Evolutionary conservation across 1,284 basidiomycete genomes (phyloP).

Genomic region (Rhodotorula sp.): DNA sequence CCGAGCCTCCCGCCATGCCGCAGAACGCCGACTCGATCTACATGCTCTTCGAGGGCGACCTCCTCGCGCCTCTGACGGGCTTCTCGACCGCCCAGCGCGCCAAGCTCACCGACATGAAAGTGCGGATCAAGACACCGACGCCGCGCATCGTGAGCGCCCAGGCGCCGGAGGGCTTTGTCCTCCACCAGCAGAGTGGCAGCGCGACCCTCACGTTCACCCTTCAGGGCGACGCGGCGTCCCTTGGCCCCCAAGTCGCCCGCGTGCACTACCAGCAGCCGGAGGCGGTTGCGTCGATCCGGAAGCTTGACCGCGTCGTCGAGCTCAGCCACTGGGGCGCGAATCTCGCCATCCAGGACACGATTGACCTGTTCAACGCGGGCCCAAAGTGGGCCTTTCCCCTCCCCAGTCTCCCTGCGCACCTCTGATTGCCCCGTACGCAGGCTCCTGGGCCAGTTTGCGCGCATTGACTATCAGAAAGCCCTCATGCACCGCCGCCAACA

Average conservation of each 20-base stretch:
- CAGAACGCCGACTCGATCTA: slow-evolving; percentile 42
- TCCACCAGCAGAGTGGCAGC: slow-evolving; percentile 34
- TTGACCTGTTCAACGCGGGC: slow-evolving; percentile 81
- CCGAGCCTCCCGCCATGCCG: slow-evolving; percentile 37
- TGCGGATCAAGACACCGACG: slow-evolving; percentile 39
- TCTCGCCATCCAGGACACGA: slow-evolving; percentile 86
- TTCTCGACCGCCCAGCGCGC: slow-evolving; percentile 34
- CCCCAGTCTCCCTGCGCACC: neutral
- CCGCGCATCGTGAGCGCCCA: slow-evolving; percentile 32
- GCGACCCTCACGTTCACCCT: slow-evolving; percentile 40
- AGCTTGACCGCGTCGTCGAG: slow-evolving; percentile 76
- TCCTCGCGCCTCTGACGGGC: slow-evolving; percentile 38
- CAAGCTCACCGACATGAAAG: slow-evolving; percentile 34
- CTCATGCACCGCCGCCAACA: slow-evolving; percentile 61
- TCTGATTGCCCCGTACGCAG: slow-evolving; percentile 53
- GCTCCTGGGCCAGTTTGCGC: slow-evolving; percentile 93
- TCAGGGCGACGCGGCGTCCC: neutral
- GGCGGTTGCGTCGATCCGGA: slow-evolving; percentile 74
- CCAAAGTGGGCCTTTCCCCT: slow-evolving; percentile 65
- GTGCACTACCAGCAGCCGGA: slow-evolving; percentile 80
- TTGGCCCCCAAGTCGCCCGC: slow-evolving; percentile 57
- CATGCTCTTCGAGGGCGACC: slow-evolving; percentile 35
- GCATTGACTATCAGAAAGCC: slow-evolving; percentile 79
- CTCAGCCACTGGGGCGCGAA: slow-evolving; percentile 97
- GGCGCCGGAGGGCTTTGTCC: slow-evolving; percentile 33